phyloP scores from a whole-genome alignment of 2,329 filamentous ascomycete species.

The Rhynchosporium graminicola region DNA sequence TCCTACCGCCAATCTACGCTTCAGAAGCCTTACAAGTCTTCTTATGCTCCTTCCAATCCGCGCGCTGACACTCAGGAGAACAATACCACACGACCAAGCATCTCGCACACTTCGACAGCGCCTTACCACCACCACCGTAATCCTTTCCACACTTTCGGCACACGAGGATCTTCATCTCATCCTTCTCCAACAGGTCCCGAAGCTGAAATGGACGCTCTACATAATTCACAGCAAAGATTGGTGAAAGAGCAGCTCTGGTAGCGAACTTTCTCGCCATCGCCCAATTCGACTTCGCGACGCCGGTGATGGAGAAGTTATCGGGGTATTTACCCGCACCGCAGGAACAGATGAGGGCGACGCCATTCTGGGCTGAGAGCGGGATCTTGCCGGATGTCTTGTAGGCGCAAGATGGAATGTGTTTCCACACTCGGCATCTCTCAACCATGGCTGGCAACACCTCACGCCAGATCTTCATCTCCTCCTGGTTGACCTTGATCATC shows the following conservation, averaged over 20 bases:
- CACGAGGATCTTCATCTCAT: too few relatives aligned
- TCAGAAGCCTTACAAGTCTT: not conserved
- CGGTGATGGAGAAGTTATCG: constrained; percentile 12
- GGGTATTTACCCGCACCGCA: constrained; percentile 20
- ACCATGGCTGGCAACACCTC: constrained; percentile 15
- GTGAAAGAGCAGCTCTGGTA: constrained; percentile 17
- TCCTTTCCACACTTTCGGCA: not conserved
- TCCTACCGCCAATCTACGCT: too few relatives aligned
- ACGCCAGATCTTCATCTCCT: constrained; percentile 18
- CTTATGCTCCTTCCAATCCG: constrained; percentile 31
- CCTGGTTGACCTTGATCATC: constrained; percentile 6
- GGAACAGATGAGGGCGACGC: constrained; percentile 11
- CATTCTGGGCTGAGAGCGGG: constrained; percentile 8
- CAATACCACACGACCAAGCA: constrained; percentile 4
- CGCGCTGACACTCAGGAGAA: constrained; percentile 9
- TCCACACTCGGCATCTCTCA: constrained; percentile 23
- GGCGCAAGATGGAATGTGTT: constrained; percentile 12
- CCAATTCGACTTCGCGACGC: constrained; percentile 5
- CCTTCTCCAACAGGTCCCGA: not conserved
- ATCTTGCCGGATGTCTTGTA: not conserved
- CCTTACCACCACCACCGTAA: not conserved
- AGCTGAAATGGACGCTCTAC: not conserved
- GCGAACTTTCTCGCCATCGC: not conserved
- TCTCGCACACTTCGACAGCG: not conserved
- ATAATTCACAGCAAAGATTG: constrained; percentile 4